Base-by-base conservation (phyloP, 768 basidiomycete genomes). In the Xerocomellus chrysenteron region DNA sequence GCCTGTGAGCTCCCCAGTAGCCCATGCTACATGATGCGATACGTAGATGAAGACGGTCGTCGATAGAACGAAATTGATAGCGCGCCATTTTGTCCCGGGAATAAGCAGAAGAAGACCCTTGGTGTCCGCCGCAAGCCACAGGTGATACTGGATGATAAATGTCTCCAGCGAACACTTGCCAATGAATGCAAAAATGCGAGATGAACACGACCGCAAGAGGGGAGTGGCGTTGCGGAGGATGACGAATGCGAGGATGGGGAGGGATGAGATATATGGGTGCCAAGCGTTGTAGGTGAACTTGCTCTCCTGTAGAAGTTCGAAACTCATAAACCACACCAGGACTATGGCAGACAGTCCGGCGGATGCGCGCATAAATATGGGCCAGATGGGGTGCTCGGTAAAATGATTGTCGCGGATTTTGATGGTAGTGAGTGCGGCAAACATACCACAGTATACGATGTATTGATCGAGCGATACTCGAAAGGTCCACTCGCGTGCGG, bases 91-190 rank as follows among this genome's bases (percentile, higher is more conserved):
- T 1, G 83, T 84, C 14, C 90, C 88, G 0, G 92, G 92, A 43
- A 95, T 75, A 48, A 94, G 80, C 47, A 93, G 72, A 24, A 96
- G 78, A 55, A 95, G 78, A 17, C 90, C 88, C 69, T 89, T 89
- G 33, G 87, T 91, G 64, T 94, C 91, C 4, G 80, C 89, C 0
- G 89, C 92, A 35, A 94, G 77, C 90, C 90, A 94, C 43, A 91
- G 74, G 64, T 92, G 92, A 69, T 86, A 95, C 67, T 96, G 93
- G 55, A 95, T 82, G 66, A 95, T 88, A 70, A 94, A 97, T 0
- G 92, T 88, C 73, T 97, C 94, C 52, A 96, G 80, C 5, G 92
- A 94, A 72, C 91, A 94, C 67, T 78, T 84, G 40, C 94, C 94
- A 50, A 95, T 79, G 73, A 90, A 92, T 26, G 84, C 84, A 74